Percentiles rank a stretch among this genome's conserved stretches.
These are phyloP conservation scores for Circinella minor DNA, from an alignment of 371 early-diverging fungal species.

Conservation along the genomic window DNA sequence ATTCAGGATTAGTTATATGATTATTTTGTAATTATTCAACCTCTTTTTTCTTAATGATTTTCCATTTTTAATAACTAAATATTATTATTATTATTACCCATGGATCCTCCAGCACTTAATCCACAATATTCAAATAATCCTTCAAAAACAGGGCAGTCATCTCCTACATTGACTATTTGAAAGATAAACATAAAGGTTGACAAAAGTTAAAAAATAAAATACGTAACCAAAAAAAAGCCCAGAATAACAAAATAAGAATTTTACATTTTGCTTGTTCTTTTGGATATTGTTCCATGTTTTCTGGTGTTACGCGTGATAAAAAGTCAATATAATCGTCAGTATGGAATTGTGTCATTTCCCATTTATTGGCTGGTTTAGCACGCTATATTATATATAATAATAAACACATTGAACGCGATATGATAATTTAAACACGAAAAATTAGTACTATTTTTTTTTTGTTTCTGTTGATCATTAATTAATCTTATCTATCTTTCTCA, in stretches of 20 bases:
- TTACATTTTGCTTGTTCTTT: conserved; percentile 76
- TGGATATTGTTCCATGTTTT: conserved; percentile 72
- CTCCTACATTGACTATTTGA: conserved; percentile 56
- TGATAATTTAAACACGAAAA: background rate
- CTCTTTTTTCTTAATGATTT: too few species aligned
- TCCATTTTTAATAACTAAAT: too few species aligned
- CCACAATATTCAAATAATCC: conserved; percentile 92
- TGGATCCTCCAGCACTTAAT: conserved; percentile 90
- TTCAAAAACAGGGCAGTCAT: conserved; percentile 95
- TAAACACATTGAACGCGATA: background rate
- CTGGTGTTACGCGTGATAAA: conserved; percentile 85
- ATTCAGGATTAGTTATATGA: too few species aligned
- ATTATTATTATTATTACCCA: conserved; percentile 48
- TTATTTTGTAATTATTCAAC: too few species aligned
- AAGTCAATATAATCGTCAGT: conserved; percentile 96
- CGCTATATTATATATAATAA: conserved; percentile 21
- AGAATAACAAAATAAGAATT: conserved; percentile 8
- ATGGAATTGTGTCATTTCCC: conserved; percentile 95
- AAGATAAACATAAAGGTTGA: background rate
- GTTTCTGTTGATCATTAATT: background rate
- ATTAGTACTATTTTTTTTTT: background rate
- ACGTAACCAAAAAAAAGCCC: background rate
- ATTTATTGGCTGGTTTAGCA: conserved; percentile 78
- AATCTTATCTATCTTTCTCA: background rate
- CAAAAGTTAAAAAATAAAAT: too few species aligned